phyloP scores from a whole-genome alignment of 805 yeast genomes.

The Saturnispora galanensis region DNA sequence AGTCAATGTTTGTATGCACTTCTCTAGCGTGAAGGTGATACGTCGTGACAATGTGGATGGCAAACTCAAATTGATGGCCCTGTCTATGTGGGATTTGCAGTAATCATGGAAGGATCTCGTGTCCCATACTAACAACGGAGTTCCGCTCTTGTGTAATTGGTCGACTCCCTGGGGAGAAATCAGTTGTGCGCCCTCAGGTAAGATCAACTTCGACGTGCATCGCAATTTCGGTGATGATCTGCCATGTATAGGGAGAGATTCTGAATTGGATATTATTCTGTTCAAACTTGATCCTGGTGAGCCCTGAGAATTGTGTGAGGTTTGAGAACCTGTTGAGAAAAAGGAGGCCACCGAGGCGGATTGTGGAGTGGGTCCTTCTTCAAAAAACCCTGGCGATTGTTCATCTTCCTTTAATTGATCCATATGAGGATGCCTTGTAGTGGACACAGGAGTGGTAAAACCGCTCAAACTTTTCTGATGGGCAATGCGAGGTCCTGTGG shows the following conservation, averaged over 20 bases:
- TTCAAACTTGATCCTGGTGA: background rate
- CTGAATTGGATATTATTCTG: background rate
- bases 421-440: background rate
- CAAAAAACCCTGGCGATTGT: background rate
- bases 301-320: too few relatives aligned
- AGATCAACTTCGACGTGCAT: background rate
- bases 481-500: too few relatives aligned
- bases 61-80: slow-evolving; percentile 67
- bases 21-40: slow-evolving; percentile 53
- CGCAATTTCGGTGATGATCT: background rate
- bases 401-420: slow-evolving; percentile 5
- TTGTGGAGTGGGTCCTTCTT: background rate
- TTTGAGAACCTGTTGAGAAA: too few relatives aligned
- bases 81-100: slow-evolving; percentile 43
- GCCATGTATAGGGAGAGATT: background rate
- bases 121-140: slow-evolving; percentile 48
- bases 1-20: slow-evolving; percentile 55
- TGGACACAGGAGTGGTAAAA: background rate
- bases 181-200: background rate
- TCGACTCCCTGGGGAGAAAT: slow-evolving; percentile 11
- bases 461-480: too few relatives aligned
- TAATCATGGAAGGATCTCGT: slow-evolving; percentile 74
- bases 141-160: slow-evolving; percentile 9
- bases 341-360: background rate
- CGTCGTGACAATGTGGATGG: slow-evolving; percentile 86